Conservation (phyloP, 495 filamentous ascomycete genomes). For the Parathielavia appendiculata region DNA sequence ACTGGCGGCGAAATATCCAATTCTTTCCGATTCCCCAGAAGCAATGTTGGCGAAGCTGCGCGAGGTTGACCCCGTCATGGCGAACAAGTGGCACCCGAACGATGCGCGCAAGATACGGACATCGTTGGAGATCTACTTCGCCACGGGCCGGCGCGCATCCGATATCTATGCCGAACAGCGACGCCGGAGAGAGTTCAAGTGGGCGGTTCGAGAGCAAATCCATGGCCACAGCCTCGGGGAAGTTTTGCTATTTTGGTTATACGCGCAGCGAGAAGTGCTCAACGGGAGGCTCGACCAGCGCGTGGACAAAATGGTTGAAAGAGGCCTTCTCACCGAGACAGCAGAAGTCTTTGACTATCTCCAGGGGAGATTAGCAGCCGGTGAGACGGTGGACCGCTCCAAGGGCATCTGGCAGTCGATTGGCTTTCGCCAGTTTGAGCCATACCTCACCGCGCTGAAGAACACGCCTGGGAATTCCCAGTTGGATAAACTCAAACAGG, state of each 20-base stretch:
- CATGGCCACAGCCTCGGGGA: constrained; percentile 47
- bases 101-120: constrained; percentile 84
- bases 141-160: constrained; percentile 71
- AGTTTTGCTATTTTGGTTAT: constrained; percentile 81
- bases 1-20: constrained; percentile 53
- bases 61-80: constrained; percentile 85
- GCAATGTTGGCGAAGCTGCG: constrained; percentile 64
- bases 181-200: constrained; percentile 27
- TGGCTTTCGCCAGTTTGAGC: constrained; percentile 84
- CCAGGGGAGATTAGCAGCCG: constrained; percentile 41
- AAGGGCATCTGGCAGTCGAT: constrained; percentile 94
- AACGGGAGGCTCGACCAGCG: constrained; percentile 65
- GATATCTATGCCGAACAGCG: constrained; percentile 82
- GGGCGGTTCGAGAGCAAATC: constrained; percentile 14
- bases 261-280: constrained; percentile 62
- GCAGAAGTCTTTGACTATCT: constrained; percentile 54
- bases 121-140: constrained; percentile 83
- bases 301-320: constrained; percentile 74
- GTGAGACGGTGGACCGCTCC: constrained; percentile 57
- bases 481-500: constrained; percentile 36
- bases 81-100: constrained; percentile 87
- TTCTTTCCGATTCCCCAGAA: constrained; percentile 64
- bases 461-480: constrained; percentile 30
- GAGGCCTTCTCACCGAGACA: constrained; percentile 66
- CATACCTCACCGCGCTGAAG: constrained; percentile 55